Conservation (phyloP, 2,329 filamentous ascomycete genomes). For the Talaromyces albobiverticillius region DNA sequence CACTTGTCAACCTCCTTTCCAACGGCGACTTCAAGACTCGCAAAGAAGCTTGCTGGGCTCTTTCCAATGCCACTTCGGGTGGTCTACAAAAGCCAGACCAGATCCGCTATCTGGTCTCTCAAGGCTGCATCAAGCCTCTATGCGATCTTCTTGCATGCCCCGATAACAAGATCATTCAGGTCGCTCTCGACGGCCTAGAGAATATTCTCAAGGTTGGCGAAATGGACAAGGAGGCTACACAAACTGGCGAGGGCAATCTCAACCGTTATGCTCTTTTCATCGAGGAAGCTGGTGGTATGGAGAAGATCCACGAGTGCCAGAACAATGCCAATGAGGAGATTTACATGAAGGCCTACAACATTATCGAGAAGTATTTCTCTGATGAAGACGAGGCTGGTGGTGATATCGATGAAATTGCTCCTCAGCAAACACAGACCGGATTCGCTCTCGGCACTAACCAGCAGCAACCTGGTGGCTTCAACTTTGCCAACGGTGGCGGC, state of each 20-base stretch:
- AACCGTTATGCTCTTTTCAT: constrained; percentile 98
- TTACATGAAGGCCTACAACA: constrained; percentile 99
- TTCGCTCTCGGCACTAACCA: constrained; percentile 65
- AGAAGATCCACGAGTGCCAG: constrained; percentile 99
- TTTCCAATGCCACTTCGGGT: constrained; percentile 96
- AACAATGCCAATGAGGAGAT: constrained; percentile 99
- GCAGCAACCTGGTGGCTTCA: constrained; percentile 77
- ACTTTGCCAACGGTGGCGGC: constrained; percentile 74
- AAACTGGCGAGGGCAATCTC: constrained; percentile 54
- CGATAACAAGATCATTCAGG: constrained; percentile 99
- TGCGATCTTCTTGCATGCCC: constrained; percentile 94
- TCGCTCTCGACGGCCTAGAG: constrained; percentile 94
- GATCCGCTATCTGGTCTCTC: constrained; percentile 88
- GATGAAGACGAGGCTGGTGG: constrained; percentile 82
- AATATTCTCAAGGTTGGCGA: constrained; percentile 99
- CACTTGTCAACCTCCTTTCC: constrained; percentile 90
- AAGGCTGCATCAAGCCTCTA: constrained; percentile 95
- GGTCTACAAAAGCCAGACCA: constrained; percentile 98
- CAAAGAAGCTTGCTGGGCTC: constrained; percentile 99
- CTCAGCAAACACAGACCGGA: constrained; percentile 69
- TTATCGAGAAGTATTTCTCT: constrained; percentile 99
- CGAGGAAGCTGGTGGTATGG: constrained; percentile 98
- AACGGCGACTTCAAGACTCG: constrained; percentile 98
- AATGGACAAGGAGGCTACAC: constrained; percentile 86
- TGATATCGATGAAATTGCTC: constrained; percentile 78